Conservation (phyloP, 2,329 filamentous ascomycete genomes). For the Cryphonectria parasitica region DNA sequence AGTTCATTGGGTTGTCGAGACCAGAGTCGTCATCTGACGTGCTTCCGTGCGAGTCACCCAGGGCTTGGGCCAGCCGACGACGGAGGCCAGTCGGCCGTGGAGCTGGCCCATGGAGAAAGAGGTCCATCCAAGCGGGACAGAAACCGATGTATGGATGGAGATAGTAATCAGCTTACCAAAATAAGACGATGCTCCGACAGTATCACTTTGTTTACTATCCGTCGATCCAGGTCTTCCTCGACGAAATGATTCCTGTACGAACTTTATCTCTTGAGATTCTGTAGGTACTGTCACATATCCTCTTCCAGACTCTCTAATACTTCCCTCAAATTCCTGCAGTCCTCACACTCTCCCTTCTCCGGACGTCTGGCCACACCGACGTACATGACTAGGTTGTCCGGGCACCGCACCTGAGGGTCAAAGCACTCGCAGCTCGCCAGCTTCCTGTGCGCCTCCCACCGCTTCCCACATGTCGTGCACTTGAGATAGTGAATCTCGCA, state of each 20-base stretch:
- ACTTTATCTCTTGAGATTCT: not conserved
- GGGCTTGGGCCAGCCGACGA: not conserved
- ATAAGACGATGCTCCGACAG: not conserved
- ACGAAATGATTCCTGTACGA: not conserved
- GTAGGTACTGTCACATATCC: slow-evolving; percentile 30
- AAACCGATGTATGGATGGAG: not conserved
- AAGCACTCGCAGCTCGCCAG: slow-evolving; percentile 43
- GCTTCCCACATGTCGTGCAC: slow-evolving; percentile 38
- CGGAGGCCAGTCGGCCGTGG: not conserved
- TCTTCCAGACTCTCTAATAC: slow-evolving; percentile 36
- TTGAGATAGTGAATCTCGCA: slow-evolving; percentile 43
- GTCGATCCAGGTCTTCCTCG: not conserved
- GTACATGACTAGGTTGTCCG: slow-evolving; percentile 43
- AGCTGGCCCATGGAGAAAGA: not conserved
- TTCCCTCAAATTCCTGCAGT: slow-evolving; percentile 38
- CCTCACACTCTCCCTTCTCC: slow-evolving; percentile 39
- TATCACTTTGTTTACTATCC: not conserved
- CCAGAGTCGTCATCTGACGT: not conserved
- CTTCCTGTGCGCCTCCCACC: slow-evolving; percentile 41
- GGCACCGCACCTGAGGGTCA: slow-evolving; percentile 38
- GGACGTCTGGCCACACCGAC: slow-evolving; percentile 40
- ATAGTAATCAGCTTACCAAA: not conserved
- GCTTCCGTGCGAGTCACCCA: not conserved
- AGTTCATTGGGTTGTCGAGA: not conserved
- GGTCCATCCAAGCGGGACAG: not conserved